Evolutionary conservation across 371 early-diverging fungal species (phyloP).

Genomic region (Nematocida minor): DNA sequence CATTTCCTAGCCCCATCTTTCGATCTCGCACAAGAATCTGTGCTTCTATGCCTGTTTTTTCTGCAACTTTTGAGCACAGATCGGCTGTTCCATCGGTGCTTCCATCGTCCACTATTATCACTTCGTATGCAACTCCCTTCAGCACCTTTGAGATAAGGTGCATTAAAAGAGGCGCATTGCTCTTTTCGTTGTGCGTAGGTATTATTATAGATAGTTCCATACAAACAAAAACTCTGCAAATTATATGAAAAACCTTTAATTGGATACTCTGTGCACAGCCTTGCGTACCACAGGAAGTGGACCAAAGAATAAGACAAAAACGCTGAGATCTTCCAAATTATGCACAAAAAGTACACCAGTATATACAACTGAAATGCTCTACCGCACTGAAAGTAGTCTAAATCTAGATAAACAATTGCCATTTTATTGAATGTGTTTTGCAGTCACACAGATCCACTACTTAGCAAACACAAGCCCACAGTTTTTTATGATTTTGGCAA

Average conservation of each 20-base stretch:
- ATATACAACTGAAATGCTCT: no score
- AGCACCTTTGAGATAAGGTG: slow-evolving; percentile 80
- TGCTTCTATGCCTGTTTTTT: slow-evolving; percentile 49
- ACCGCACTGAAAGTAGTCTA: no score
- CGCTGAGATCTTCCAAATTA: no score
- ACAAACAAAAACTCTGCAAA: slow-evolving; percentile 12
- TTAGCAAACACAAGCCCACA: slow-evolving; percentile 29
- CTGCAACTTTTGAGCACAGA: slow-evolving; percentile 74
- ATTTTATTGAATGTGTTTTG: no score
- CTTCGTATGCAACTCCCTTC: slow-evolving; percentile 74
- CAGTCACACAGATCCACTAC: neutral
- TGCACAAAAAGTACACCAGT: no score
- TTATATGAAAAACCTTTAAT: neutral
- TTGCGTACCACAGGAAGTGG: neutral
- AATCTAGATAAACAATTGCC: no score
- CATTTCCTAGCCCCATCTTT: slow-evolving; percentile 89
- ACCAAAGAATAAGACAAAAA: no score
- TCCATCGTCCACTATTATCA: slow-evolving; percentile 91
- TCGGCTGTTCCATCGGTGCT: slow-evolving; percentile 94
- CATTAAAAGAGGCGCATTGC: slow-evolving; percentile 83
- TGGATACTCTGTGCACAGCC: neutral
- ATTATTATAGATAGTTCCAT: slow-evolving; percentile 65
- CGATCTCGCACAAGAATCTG: slow-evolving; percentile 80
- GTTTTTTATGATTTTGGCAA: slow-evolving; percentile 34
- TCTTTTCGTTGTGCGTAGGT: slow-evolving; percentile 95